Evolutionary conservation across 805 yeast species (phyloP).

Genomic region (Cyberlindnera euphorbiiphila): DNA sequence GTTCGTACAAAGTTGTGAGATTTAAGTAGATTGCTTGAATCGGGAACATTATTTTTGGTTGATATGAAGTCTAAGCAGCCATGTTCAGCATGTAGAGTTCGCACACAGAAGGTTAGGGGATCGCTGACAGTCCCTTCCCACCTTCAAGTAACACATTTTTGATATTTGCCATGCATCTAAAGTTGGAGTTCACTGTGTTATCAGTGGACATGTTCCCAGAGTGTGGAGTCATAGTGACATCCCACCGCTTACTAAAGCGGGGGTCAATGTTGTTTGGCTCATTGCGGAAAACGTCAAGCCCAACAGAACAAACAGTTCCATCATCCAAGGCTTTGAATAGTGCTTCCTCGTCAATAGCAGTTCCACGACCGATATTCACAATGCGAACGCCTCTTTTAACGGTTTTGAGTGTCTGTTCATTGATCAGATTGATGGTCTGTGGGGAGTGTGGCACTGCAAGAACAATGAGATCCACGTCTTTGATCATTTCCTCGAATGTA

Average conservation of each 20-base stretch:
- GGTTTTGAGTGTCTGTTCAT: constrained; percentile 40
- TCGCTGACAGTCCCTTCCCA: constrained; percentile 18
- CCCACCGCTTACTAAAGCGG: constrained; percentile 50
- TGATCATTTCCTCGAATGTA: constrained; percentile 41
- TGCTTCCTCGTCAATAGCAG: constrained; percentile 59
- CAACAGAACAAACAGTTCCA: constrained; percentile 63
- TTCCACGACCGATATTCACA: constrained; percentile 77
- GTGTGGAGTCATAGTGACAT: constrained; percentile 63
- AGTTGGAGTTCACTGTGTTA: constrained; percentile 49
- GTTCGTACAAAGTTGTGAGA: constrained; percentile 1
- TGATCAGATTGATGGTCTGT: constrained; percentile 52
- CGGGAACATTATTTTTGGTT: no score
- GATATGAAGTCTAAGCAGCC: background rate
- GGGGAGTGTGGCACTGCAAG: constrained; percentile 65
- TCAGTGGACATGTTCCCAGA: constrained; percentile 65
- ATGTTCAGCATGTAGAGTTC: no score
- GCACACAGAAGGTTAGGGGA: no score
- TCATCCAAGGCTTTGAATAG: constrained; percentile 52
- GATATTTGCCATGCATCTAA: constrained; percentile 50
- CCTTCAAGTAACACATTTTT: constrained; percentile 22
- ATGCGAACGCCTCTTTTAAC: constrained; percentile 55
- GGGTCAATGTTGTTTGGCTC: constrained; percentile 52
- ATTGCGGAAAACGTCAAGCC: constrained; percentile 64
- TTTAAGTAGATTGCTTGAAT: background rate
- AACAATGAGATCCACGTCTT: constrained; percentile 51